phyloP scores from a whole-genome alignment of 2,329 filamentous ascomycete species.

The Podosphaera xanthii region DNA sequence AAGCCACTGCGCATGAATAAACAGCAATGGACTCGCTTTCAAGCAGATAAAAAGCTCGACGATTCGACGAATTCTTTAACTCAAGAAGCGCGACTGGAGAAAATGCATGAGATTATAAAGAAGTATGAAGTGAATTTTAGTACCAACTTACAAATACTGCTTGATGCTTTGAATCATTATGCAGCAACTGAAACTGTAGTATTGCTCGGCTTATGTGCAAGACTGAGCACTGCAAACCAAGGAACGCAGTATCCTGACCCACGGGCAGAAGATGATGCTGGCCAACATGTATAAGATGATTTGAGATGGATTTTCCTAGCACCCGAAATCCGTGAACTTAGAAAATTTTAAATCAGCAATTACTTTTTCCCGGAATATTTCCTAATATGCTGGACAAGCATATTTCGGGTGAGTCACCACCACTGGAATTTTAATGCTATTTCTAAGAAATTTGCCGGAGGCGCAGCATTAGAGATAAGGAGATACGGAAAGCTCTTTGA shows the following conservation, averaged over 20 bases:
- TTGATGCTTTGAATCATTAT: constrained; percentile 91
- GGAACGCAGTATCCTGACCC: constrained; percentile 42
- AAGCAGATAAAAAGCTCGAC: constrained; percentile 24
- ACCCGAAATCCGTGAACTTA: no score
- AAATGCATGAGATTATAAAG: constrained; percentile 59
- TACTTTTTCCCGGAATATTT: no score
- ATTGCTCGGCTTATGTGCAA: constrained; percentile 64
- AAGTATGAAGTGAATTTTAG: constrained; percentile 91
- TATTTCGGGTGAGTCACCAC: not conserved
- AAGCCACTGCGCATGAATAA: constrained; percentile 36
- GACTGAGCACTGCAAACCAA: constrained; percentile 61
- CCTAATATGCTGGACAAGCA: not conserved
- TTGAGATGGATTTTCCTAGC: not conserved
- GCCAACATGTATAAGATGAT: constrained; percentile 5
- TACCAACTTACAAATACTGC: constrained; percentile 72
- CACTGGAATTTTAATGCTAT: not conserved
- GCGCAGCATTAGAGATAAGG: no score
- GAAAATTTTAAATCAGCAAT: no score
- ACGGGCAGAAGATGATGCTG: constrained; percentile 31
- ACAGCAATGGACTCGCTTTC: constrained; percentile 36
- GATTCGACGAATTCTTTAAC: constrained; percentile 10
- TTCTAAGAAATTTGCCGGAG: no score
- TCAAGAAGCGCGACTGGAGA: constrained; percentile 14
- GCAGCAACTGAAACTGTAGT: constrained; percentile 94
- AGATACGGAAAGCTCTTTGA: no score